Conservation (phyloP, 1,139 yeast species). For the Candida glucosophila region DNA sequence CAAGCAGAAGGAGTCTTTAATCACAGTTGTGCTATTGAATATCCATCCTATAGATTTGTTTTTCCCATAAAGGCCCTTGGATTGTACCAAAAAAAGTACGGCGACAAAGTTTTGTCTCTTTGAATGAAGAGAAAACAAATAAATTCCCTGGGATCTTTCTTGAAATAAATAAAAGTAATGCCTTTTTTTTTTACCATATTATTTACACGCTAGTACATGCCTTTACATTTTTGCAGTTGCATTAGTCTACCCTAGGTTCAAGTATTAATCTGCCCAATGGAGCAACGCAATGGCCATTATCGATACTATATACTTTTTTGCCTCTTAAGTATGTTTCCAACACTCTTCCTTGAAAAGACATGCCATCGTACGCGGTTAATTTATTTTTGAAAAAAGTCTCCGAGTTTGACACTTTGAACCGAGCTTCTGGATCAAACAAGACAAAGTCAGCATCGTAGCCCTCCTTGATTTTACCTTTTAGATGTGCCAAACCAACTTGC, state of each 20-base stretch:
- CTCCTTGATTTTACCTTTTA: conserved; percentile 60
- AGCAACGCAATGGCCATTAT: conserved; percentile 45
- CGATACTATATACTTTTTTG: conserved; percentile 48
- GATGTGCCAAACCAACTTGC: conserved; percentile 69
- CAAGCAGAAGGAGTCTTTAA: conserved; percentile 94
- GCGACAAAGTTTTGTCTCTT: no score
- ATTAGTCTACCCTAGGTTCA: conserved; percentile 50
- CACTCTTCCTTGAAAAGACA: conserved; percentile 60
- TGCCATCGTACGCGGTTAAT: conserved; percentile 77
- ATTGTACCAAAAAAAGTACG: conserved; percentile 41
- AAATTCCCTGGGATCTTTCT: no score
- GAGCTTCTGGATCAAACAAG: conserved; percentile 59
- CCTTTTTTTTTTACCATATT: no score
- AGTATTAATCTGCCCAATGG: conserved; percentile 55
- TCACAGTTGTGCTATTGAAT: conserved; percentile 86
- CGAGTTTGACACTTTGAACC: conserved; percentile 48
- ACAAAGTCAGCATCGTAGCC: conserved; percentile 88
- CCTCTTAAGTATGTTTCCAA: conserved; percentile 77
- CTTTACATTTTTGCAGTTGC: no score
- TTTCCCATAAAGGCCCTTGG: conserved; percentile 94
- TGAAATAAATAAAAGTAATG: no score
- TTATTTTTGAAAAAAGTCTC: conserved; percentile 73
- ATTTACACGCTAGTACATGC: no score
- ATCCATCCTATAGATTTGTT: conserved; percentile 84
- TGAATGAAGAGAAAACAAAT: no score